A percentile compares a stretch with the other conserved stretches of the same genome.
These are phyloP conservation scores for Ustulina deusta DNA, from an alignment of 2,329 filamentous ascomycete species.

Conservation along the genomic window DNA sequence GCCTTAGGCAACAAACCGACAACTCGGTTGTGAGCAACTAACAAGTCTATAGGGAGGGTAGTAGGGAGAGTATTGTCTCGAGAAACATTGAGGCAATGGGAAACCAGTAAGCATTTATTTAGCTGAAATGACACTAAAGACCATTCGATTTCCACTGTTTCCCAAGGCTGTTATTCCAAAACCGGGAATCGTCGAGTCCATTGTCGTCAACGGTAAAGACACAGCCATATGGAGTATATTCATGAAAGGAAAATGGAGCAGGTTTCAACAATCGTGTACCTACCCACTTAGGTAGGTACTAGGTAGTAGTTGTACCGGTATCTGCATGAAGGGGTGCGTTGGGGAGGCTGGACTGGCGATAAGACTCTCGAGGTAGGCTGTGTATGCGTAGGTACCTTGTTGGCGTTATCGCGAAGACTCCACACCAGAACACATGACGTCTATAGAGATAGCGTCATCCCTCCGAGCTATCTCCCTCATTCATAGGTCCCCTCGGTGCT, in stretches of 20 bases:
- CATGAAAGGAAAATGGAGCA: no score
- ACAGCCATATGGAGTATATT: no score
- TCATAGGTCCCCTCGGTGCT: conserved; percentile 13
- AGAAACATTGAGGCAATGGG: background rate
- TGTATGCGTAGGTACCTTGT: conserved; percentile 1
- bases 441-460: conserved; percentile 24
- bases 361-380: background rate
- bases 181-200: background rate
- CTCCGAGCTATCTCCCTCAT: conserved; percentile 5
- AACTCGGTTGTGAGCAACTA: background rate
- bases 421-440: conserved; percentile 39
- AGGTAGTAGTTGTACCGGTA: no score
- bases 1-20: background rate
- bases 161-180: background rate
- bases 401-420: conserved; percentile 35
- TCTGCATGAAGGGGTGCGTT: background rate
- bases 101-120: background rate
- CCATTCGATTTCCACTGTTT: background rate
- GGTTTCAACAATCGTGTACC: background rate
- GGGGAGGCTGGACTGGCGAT: background rate
- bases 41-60: background rate
- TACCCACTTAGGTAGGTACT: no score
- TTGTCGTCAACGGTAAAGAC: background rate
- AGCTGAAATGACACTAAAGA: background rate
- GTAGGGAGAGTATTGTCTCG: background rate